phyloP scores from a whole-genome alignment of 2,329 filamentous ascomycete species.

The Botryotinia globosa region DNA sequence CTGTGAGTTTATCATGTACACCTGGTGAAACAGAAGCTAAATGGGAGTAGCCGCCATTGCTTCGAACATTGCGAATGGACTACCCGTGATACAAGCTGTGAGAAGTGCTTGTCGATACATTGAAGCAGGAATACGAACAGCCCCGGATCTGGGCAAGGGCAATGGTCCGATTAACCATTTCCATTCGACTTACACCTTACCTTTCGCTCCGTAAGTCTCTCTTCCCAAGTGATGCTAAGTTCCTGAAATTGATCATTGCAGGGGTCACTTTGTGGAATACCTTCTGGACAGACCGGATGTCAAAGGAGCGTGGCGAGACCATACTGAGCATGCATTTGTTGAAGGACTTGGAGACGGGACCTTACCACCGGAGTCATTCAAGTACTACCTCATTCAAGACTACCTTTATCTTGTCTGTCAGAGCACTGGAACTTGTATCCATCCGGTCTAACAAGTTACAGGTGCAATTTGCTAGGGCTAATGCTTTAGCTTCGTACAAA shows the following conservation, averaged over 20 bases:
- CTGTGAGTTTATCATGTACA: conserved; percentile 52
- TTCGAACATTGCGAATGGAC: conserved; percentile 63
- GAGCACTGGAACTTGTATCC: not conserved
- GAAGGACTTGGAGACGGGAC: conserved; percentile 71
- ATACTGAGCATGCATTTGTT: conserved; percentile 81
- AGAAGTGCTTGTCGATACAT: conserved; percentile 67
- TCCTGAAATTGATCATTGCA: conserved; percentile 35
- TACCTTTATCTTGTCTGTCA: conserved; percentile 76
- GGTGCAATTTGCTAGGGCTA: conserved; percentile 85
- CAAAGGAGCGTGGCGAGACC: conserved; percentile 68
- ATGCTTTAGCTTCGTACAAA: conserved; percentile 84
- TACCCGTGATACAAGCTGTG: conserved; percentile 58
- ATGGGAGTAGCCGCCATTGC: conserved; percentile 61
- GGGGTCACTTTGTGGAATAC: conserved; percentile 80
- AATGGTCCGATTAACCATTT: conserved; percentile 77
- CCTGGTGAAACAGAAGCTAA: conserved; percentile 9
- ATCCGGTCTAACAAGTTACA: conserved; percentile 38
- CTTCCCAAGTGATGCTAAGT: not conserved
- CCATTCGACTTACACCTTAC: conserved; percentile 65
- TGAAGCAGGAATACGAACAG: conserved; percentile 62
- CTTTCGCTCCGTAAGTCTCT: conserved; percentile 56
- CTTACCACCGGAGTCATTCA: conserved; percentile 74
- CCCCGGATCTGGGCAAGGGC: conserved; percentile 52
- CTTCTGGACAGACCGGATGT: conserved; percentile 73
- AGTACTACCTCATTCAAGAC: conserved; percentile 86